Conservation (phyloP, 2,329 filamentous ascomycete genomes). For the Grosmannia serpens region DNA sequence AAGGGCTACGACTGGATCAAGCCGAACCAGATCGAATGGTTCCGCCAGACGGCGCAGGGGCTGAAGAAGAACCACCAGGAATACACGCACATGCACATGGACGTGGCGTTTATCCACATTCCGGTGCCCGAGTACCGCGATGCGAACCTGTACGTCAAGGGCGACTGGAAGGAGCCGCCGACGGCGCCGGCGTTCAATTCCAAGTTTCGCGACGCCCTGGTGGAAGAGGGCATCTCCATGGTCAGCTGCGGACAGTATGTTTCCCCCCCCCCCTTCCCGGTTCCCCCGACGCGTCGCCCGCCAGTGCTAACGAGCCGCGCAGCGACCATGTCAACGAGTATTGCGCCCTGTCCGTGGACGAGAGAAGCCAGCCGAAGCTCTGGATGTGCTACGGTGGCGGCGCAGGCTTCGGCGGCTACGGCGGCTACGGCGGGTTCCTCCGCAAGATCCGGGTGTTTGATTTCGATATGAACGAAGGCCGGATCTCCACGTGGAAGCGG, state of each 20-base stretch:
- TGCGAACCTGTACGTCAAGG: slow-evolving; percentile 46
- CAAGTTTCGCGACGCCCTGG: slow-evolving; percentile 81
- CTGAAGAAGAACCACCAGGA: slow-evolving; percentile 68
- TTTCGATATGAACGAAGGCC: slow-evolving; percentile 80
- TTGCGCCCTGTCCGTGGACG: slow-evolving; percentile 58
- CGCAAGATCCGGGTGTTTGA: slow-evolving; percentile 83
- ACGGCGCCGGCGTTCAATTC: slow-evolving; percentile 86
- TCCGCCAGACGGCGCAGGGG: slow-evolving; percentile 62
- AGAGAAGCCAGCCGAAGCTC: slow-evolving; percentile 49
- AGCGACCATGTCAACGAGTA: slow-evolving; percentile 96
- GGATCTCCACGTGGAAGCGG: slow-evolving; percentile 87
- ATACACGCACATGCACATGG: slow-evolving; percentile 87
- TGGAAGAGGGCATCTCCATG: slow-evolving; percentile 74
- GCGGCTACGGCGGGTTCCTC: slow-evolving; percentile 75
- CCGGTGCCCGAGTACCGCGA: slow-evolving; percentile 80
- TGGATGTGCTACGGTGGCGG: slow-evolving; percentile 99
- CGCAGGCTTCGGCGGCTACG: slow-evolving; percentile 88
- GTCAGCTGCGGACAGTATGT: slow-evolving; percentile 85
- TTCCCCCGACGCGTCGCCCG: background rate
- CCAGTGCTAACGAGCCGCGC: background rate
- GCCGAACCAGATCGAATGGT: slow-evolving; percentile 89
- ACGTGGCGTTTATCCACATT: slow-evolving; percentile 96
- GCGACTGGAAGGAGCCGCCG: slow-evolving; percentile 68
- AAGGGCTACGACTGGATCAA: slow-evolving; percentile 98
- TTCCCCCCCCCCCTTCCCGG: background rate